A percentile compares a stretch with the other conserved stretches of the same genome.
Evolutionary conservation across 495 filamentous ascomycete species (phyloP).

Genomic region (Talaromyces thailandensis): DNA sequence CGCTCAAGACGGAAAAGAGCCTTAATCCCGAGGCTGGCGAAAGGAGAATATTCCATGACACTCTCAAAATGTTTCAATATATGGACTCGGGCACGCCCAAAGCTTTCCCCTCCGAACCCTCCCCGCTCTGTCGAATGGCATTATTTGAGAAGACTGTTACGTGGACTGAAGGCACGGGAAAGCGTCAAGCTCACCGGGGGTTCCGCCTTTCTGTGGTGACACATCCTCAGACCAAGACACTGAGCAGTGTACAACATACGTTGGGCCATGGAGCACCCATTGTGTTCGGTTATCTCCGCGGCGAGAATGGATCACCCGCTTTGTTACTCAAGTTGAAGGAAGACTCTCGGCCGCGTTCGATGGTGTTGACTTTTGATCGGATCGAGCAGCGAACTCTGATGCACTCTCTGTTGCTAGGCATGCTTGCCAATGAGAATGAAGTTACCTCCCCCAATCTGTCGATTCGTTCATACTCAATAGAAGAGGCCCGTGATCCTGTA

Average conservation of each 20-base stretch:
- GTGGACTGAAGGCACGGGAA: constrained; percentile 56
- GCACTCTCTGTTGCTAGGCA: constrained; percentile 62
- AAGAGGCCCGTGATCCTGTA: constrained; percentile 35
- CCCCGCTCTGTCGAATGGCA: constrained; percentile 55
- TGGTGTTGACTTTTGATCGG: constrained; percentile 67
- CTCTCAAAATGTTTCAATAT: constrained; percentile 62
- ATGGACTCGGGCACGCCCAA: constrained; percentile 58
- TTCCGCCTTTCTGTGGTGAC: constrained; percentile 70
- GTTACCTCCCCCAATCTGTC: constrained; percentile 51
- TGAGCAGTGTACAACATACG: constrained; percentile 62
- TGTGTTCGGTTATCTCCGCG: constrained; percentile 62
- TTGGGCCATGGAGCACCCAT: constrained; percentile 52
- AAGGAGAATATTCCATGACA: constrained; percentile 51
- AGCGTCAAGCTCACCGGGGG: constrained; percentile 60
- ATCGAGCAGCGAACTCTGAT: constrained; percentile 54
- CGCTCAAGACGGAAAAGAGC: constrained; percentile 58
- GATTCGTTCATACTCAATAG: constrained; percentile 52
- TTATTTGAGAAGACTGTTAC: constrained; percentile 61
- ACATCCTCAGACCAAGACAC: constrained; percentile 60
- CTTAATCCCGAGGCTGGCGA: constrained; percentile 60
- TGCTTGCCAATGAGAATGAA: constrained; percentile 50
- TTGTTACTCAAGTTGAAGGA: constrained; percentile 63
- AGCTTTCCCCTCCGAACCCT: constrained; percentile 64
- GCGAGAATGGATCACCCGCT: constrained; percentile 55
- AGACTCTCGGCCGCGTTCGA: constrained; percentile 52